A percentile compares a stretch with the other conserved stretches of the same genome.
These are phyloP conservation scores for Neofusicoccum cordaticola DNA, from an alignment of 2,329 filamentous ascomycete species.

Conservation along the genomic window DNA sequence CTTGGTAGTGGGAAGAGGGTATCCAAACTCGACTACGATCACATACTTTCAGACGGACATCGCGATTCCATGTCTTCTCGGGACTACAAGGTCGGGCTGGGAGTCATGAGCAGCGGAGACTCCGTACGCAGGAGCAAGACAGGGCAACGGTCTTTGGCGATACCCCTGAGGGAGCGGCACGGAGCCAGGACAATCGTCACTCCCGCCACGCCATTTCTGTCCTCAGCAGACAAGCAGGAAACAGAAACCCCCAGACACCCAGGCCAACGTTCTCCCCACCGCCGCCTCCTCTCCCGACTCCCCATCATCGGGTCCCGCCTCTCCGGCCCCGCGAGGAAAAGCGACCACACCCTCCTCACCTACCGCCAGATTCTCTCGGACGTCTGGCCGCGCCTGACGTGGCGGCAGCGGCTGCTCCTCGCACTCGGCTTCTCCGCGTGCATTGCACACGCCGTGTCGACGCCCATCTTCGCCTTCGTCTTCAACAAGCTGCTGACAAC, in stretches of 20 bases:
- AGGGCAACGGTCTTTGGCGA: background rate
- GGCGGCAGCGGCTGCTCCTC: constrained; percentile 53
- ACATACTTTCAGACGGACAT: background rate
- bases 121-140: background rate
- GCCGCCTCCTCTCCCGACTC: background rate
- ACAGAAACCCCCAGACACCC: background rate
- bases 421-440: constrained; percentile 61
- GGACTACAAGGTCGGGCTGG: constrained; percentile 2
- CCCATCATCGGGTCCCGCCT: background rate
- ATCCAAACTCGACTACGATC: background rate
- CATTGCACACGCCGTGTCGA: constrained; percentile 62
- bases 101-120: background rate
- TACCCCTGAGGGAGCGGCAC: background rate
- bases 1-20: background rate
- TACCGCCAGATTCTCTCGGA: constrained; percentile 62
- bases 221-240: background rate
- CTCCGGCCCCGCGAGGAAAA: background rate
- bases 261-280: background rate
- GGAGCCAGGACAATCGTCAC: background rate
- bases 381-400: constrained; percentile 64
- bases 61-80: background rate
- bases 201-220: background rate
- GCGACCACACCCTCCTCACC: constrained; percentile 19
- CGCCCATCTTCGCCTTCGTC: constrained; percentile 72
- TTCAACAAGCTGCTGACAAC: constrained; percentile 70